These are phyloP conservation scores for Plasmopara viticola DNA, from an alignment of 352 stramenopile genomes.

Conservation along the genomic window DNA sequence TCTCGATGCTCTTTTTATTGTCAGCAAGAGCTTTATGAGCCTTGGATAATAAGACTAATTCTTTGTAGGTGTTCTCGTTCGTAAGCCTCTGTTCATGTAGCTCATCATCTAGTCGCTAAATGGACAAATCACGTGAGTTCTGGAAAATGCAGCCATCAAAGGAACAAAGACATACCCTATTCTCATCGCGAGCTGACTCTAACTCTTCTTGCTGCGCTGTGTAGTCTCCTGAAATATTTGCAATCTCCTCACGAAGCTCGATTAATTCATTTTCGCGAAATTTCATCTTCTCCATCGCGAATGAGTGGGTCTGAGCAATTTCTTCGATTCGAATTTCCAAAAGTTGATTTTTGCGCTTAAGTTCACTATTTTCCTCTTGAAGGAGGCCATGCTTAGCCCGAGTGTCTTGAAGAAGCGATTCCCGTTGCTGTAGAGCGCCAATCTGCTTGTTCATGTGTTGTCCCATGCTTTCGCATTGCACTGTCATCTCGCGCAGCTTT, in stretches of 20 bases:
- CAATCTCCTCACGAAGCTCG: conserved; percentile 57
- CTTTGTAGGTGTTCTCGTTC: conserved; percentile 69
- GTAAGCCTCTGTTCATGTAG: conserved; percentile 47
- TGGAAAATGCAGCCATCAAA: neutral
- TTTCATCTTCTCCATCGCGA: conserved; percentile 52
- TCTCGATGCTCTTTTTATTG: conserved; percentile 47
- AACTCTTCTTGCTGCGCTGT: conserved; percentile 59
- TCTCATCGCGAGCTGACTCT: conserved; percentile 40
- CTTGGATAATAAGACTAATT: conserved; percentile 74
- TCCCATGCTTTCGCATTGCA: conserved; percentile 61
- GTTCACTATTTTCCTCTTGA: conserved; percentile 71
- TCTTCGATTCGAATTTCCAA: conserved; percentile 74
- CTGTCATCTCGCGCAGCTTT: conserved; percentile 53
- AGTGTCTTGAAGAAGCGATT: conserved; percentile 62
- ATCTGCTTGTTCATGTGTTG: conserved; percentile 79
- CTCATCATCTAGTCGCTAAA: conserved; percentile 52
- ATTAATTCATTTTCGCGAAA: conserved; percentile 51
- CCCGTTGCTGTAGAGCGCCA: conserved; percentile 53
- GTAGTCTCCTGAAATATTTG: conserved; percentile 59
- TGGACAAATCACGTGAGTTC: neutral
- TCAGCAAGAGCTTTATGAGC: conserved; percentile 62
- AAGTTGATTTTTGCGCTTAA: conserved; percentile 71
- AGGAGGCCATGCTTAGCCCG: conserved; percentile 43
- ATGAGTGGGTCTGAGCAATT: conserved; percentile 55
- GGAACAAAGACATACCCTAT: conserved; percentile 25